Percentiles rank a stretch among this genome's conserved stretches.
phyloP scores from a whole-genome alignment of 257 asterid genomes.

The Fraxinus excelsior region DNA sequence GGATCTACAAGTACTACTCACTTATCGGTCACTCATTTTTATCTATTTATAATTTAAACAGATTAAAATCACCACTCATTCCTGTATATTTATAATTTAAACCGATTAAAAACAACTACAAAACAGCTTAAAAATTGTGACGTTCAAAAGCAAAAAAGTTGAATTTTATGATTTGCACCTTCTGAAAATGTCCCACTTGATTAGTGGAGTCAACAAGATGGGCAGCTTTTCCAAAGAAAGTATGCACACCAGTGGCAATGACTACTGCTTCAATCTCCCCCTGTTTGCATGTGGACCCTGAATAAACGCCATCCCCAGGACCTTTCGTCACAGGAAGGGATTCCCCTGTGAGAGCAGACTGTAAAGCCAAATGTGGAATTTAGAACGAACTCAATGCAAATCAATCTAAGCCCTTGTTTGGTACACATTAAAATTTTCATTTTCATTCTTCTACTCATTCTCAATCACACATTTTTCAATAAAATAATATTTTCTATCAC shows the following conservation, averaged over 20 bases:
- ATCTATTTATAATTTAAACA: too few species aligned
- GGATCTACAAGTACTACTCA: too few species aligned
- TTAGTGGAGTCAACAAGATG: slow-evolving; percentile 50
- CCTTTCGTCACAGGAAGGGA: slow-evolving; percentile 43
- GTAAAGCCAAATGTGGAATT: slow-evolving; percentile 11
- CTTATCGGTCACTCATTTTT: too few species aligned
- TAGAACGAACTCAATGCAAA: slow-evolving; percentile 1
- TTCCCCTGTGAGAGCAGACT: slow-evolving; percentile 51
- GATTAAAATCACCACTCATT: too few species aligned
- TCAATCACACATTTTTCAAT: too few species aligned
- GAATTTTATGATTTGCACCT: slow-evolving; percentile 25
- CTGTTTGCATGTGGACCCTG: slow-evolving; percentile 53
- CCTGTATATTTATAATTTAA: too few species aligned
- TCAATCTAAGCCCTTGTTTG: too few species aligned
- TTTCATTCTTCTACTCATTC: too few species aligned
- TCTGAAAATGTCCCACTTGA: slow-evolving; percentile 49
- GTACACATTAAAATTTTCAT: too few species aligned
- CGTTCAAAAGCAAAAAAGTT: not conserved
- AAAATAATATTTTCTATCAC: too few species aligned
- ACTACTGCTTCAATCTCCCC: slow-evolving; percentile 49
- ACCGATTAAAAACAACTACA: too few species aligned
- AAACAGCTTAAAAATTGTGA: not conserved
- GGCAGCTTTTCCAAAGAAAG: slow-evolving; percentile 52
- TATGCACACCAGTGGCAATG: slow-evolving; percentile 47
- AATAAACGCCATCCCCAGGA: slow-evolving; percentile 41